A percentile compares a stretch with the other conserved stretches of the same genome.
These are phyloP conservation scores for Litchi chinensis DNA, from an alignment of 345 rosid species.

Conservation along the genomic window DNA sequence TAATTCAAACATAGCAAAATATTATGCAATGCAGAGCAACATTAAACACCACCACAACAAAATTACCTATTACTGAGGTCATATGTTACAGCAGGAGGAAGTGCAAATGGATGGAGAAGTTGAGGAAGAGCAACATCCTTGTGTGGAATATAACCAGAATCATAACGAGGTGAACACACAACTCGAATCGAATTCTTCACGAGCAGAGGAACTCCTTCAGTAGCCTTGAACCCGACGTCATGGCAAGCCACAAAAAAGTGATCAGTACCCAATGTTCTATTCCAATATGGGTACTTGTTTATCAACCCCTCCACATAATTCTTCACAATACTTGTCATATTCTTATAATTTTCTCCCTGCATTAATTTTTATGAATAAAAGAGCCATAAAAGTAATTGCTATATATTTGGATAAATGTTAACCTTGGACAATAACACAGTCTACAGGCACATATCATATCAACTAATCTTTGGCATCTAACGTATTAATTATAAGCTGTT, in stretches of 20 bases:
- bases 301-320: conserved; percentile 11
- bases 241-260: conserved; percentile 31
- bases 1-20: no score
- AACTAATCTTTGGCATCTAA: no score
- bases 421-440: no score
- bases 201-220: conserved; percentile 5
- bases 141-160: conserved; percentile 20
- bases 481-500: no score
- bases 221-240: conserved; percentile 6
- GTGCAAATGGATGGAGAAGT: neutral
- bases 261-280: conserved; percentile 28
- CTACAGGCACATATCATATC: neutral
- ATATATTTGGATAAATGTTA: no score
- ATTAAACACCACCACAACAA: neutral
- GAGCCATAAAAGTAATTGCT: neutral
- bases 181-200: conserved; percentile 29
- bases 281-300: conserved; percentile 27
- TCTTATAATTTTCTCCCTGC: conserved; percentile 11
- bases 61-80: conserved; percentile 21
- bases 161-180: conserved; percentile 25
- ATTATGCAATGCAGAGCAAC: neutral
- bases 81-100: conserved; percentile 13
- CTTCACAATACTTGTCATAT: neutral
- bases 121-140: conserved; percentile 34
- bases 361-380: neutral